These are phyloP conservation scores for Globisporangium irregulare DNA, from an alignment of 352 stramenopile species.

Conservation along the genomic window DNA sequence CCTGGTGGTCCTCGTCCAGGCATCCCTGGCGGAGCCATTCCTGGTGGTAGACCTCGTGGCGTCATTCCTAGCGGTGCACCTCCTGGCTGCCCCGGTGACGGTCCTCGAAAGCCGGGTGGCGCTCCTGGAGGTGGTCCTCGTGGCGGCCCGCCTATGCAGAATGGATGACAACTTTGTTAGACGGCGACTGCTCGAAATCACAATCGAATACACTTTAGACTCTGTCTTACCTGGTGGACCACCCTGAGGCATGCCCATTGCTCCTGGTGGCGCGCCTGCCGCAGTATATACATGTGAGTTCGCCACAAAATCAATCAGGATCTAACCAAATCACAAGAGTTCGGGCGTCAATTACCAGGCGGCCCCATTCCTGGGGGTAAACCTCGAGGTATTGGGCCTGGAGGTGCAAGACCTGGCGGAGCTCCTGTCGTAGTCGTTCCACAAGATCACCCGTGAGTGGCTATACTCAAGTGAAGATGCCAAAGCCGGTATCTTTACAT, in stretches of 20 bases:
- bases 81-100: constrained; percentile 35
- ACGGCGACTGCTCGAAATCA: neutral
- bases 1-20: neutral
- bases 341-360: neutral
- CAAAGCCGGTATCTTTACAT: neutral
- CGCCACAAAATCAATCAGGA: neutral
- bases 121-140: constrained; percentile 16
- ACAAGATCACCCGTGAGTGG: neutral
- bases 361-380: constrained; percentile 15
- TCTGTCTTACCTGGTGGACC: constrained; percentile 27
- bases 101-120: constrained; percentile 26
- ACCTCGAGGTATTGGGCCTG: constrained; percentile 10
- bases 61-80: constrained; percentile 4
- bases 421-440: constrained; percentile 11
- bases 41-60: constrained; percentile 9
- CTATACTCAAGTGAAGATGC: neutral
- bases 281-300: constrained; percentile 1
- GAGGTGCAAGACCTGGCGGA: constrained; percentile 17
- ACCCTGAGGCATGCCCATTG: constrained; percentile 14
- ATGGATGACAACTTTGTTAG: neutral
- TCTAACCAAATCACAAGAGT: neutral
- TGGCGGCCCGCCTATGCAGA: constrained; percentile 13
- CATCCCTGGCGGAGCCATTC: neutral
- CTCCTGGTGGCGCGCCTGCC: constrained; percentile 27
- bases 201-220: neutral